Base-by-base conservation (phyloP, 768 basidiomycete species). In the Kwoniella botswanensis region DNA sequence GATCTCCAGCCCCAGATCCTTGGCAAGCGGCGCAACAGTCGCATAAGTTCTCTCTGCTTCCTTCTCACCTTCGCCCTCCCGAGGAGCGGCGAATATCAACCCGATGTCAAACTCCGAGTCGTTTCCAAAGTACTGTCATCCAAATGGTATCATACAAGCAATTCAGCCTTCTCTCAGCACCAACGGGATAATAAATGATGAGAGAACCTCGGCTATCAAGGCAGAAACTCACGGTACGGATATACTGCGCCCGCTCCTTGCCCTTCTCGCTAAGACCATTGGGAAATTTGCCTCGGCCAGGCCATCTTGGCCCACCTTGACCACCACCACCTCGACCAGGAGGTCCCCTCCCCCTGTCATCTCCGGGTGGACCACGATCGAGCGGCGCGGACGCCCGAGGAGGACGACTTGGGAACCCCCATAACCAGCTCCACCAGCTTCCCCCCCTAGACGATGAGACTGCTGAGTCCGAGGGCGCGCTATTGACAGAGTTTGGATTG, bases 31-130 rank as follows among this genome's bases (percentile, higher is more conserved):
- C 0, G 70, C 64, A 35, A 76, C 75, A n/a, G 75, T 76, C 1
- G 73, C 73, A 64, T 70, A 76, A 18, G 75, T 76, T 56, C 75
- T 42, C 44, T 76, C 75, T 6, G 67, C 64, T 9, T 74, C 73
- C 58, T 71, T 67, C 9, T 53, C 41, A 22, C 13, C 53, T 41
- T 71, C 71, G 15, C 26, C 59, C 18, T 44, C 42, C 41, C 73
- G 64, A 11, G 75, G 75, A 5, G 75, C 75, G 17, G 75, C 75
- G 54, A 76, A 76, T 67, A 76, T 72, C 54, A 65, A 13, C 4
- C 73, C 75, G 52, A 76, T 68, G 53, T 74, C 65, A 53, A 65
- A 76, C 24, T 76, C 75, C 4, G 70, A 69, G 12, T 70, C 71
- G n/a, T 65, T 70, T 18, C 70, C 75, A 44, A 76, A 74, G 3